phyloP scores from a whole-genome alignment of 179 eudicot species.

The Vitellaria paradoxa region DNA sequence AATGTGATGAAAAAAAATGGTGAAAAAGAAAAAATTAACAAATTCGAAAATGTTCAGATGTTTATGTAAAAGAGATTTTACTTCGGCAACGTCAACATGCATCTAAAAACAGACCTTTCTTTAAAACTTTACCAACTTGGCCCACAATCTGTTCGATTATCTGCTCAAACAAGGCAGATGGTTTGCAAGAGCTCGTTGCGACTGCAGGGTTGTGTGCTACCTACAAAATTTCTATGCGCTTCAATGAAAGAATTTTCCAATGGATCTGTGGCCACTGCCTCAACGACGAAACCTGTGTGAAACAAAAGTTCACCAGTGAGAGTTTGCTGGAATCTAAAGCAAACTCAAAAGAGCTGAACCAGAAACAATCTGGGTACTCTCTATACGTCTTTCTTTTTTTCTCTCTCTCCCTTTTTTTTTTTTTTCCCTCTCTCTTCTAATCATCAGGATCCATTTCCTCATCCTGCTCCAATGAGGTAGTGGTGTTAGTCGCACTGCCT shows the following conservation, averaged over 20 bases:
- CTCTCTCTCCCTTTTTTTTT: too few species aligned
- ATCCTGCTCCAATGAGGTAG: constrained; percentile 53
- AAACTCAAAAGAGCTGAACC: constrained; percentile 15
- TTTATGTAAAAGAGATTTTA: too few species aligned
- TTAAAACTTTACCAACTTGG: not conserved
- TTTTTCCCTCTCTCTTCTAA: constrained; percentile 18
- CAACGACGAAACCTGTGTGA: not conserved
- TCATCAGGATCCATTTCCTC: constrained; percentile 96
- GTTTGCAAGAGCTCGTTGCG: not conserved
- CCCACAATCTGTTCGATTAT: not conserved
- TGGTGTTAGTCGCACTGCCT: constrained; percentile 27
- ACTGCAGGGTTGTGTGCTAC: not conserved
- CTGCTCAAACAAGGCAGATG: not conserved
- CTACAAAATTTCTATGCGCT: not conserved
- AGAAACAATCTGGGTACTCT: constrained; percentile 11
- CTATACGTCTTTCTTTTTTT: not conserved
- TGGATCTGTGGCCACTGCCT: not conserved
- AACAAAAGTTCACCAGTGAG: not conserved
- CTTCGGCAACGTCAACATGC: too few species aligned
- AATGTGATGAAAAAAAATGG: too few species aligned
- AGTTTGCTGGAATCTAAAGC: not conserved
- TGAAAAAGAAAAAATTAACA: too few species aligned
- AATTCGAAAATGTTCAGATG: too few species aligned
- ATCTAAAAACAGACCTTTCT: not conserved
- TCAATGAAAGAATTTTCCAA: not conserved